Percentiles rank a stretch among this genome's conserved stretches.
phyloP scores from a whole-genome alignment of 1,139 yeast genomes.

The Yamadazyma oceani region DNA sequence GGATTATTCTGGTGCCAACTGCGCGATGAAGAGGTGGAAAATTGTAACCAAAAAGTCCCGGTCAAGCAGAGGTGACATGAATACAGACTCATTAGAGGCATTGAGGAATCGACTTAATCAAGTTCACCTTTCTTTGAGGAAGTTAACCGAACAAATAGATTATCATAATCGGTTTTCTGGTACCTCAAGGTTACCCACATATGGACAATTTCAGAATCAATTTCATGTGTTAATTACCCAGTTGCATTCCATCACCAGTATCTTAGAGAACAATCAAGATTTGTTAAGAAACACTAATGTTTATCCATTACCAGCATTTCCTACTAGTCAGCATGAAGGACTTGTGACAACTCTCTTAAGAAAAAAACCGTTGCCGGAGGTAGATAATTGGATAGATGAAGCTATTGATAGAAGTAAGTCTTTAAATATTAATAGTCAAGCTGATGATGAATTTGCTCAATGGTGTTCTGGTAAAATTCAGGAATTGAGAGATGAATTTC shows the following conservation, averaged over 20 bases:
- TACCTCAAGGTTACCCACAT: constrained; percentile 40
- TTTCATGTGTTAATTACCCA: constrained; percentile 82
- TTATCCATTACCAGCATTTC: constrained; percentile 81
- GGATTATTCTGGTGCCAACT: no score
- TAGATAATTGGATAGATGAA: constrained; percentile 76
- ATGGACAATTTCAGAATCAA: constrained; percentile 65
- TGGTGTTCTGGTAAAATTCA: constrained; percentile 62
- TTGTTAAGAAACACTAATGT: constrained; percentile 66
- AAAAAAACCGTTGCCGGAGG: constrained; percentile 87
- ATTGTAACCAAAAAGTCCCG: no score
- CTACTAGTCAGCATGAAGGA: constrained; percentile 80
- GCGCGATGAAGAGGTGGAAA: constrained; percentile 16
- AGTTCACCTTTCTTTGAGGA: constrained; percentile 44
- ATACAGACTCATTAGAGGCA: constrained; percentile 45
- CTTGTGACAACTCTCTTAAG: constrained; percentile 78
- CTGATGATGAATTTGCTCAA: constrained; percentile 56
- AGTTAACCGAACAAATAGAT: constrained; percentile 43
- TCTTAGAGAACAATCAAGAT: constrained; percentile 62
- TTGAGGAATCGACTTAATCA: constrained; percentile 45
- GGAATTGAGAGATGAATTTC: constrained; percentile 54
- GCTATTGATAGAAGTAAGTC: constrained; percentile 43
- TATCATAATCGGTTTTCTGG: constrained; percentile 41
- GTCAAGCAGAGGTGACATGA: no score
- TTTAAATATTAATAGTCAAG: constrained; percentile 28
- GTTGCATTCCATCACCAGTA: constrained; percentile 67